A percentile compares a stretch with the other conserved stretches of the same genome.
Conservation (phyloP, 257 asterid genomes). For the Nicotiana paniculata region DNA sequence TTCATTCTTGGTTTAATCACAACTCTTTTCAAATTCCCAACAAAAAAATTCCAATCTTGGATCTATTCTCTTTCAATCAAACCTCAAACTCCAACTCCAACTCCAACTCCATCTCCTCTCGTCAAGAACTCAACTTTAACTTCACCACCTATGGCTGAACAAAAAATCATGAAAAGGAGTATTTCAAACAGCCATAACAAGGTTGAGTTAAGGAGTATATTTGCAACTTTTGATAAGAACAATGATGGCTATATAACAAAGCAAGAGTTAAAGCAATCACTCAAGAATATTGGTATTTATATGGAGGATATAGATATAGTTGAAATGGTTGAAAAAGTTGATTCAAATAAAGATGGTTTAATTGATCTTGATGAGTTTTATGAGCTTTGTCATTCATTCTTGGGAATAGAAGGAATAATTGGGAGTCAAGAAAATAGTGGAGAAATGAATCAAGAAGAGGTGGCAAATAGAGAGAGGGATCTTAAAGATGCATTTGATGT, state of each 20-base stretch:
- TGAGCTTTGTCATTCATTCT: constrained; percentile 38
- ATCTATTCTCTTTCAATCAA: constrained; percentile 12
- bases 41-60: constrained; percentile 31
- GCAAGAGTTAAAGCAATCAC: constrained; percentile 57
- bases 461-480: constrained; percentile 20
- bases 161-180: neutral
- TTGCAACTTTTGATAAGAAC: constrained; percentile 80
- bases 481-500: constrained; percentile 74
- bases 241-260: constrained; percentile 66
- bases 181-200: neutral
- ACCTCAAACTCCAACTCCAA: constrained; percentile 3
- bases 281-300: constrained; percentile 54
- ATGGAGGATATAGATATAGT: constrained; percentile 53
- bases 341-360: constrained; percentile 60
- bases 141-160: neutral
- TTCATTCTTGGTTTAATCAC: constrained; percentile 41
- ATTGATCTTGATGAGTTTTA: constrained; percentile 73
- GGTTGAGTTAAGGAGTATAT: constrained; percentile 33
- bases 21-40: constrained; percentile 30
- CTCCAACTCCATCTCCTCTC: neutral
- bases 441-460: neutral
- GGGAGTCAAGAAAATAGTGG: neutral
- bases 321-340: constrained; percentile 66
- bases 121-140: neutral
- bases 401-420: constrained; percentile 7